Evolutionary conservation across 2,329 filamentous ascomycete species (phyloP).

Genomic region (Neofusicoccum umdonicola): DNA sequence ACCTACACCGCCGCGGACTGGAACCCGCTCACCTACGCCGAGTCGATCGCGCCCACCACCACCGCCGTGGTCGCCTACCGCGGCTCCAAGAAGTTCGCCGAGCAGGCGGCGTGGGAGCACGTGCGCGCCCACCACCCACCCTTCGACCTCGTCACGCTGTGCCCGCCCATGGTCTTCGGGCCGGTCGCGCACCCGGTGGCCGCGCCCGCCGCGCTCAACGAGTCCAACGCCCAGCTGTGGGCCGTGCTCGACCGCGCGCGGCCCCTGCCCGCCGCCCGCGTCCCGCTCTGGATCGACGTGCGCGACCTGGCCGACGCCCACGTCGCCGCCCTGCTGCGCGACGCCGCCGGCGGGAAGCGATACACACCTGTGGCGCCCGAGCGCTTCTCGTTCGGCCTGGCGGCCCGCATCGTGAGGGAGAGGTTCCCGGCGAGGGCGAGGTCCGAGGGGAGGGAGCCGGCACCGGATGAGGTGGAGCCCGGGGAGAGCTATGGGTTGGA

Average conservation of each 20-base stretch:
- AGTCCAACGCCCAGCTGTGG: constrained; percentile 26
- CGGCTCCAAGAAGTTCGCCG: constrained; percentile 29
- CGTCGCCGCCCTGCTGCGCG: constrained; percentile 40
- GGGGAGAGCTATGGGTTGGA: constrained; percentile 45
- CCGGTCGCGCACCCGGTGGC: constrained; percentile 21
- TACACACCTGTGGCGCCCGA: constrained; percentile 44
- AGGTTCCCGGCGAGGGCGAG: constrained; percentile 39
- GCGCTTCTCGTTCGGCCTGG: constrained; percentile 47
- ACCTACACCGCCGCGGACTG: constrained; percentile 26
- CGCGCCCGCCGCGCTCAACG: constrained; percentile 24
- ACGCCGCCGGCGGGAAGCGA: constrained; percentile 38
- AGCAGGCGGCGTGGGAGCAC: constrained; percentile 27
- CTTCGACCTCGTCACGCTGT: constrained; percentile 27
- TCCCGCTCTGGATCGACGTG: constrained; percentile 49
- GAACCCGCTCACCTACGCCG: constrained; percentile 28
- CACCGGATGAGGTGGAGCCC: constrained; percentile 20
- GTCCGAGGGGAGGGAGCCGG: constrained; percentile 34
- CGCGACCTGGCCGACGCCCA: constrained; percentile 48
- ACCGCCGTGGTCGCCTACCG: constrained; percentile 25
- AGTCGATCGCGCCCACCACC: constrained; percentile 20
- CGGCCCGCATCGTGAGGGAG: constrained; percentile 43
- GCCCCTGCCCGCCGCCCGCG: constrained; percentile 37
- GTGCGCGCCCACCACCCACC: constrained; percentile 20
- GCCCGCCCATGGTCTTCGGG: constrained; percentile 30
- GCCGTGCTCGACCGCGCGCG: constrained; percentile 29